Evolutionary conservation across 805 yeast genomes (phyloP), one percentile per base, ranked within the genome.

Genomic region (Vanderwaltozyma tropicalis): DNA sequence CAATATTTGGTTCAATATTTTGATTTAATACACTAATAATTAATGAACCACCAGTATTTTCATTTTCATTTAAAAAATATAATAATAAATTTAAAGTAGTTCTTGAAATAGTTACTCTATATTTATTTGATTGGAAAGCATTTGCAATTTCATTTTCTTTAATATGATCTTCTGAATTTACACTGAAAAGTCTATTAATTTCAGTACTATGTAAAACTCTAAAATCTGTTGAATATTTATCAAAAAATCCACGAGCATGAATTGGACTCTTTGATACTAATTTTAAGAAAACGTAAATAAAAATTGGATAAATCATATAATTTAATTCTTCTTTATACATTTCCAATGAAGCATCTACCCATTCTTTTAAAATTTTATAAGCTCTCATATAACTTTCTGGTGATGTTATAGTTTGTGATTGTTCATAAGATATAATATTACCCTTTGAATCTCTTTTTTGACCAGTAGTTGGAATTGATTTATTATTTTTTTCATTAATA

Each of bases 321-420:
- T 80, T 73, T 42, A 92, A 68, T 59, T 92, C 96, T 14, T 94
- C 87, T 60, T 76, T 81, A 61, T 92, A 92, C 62, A 92, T 71
- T 58, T 89, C 98, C 49, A 92, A 68, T 0, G 96, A 86, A 14
- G 85, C 71, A 48, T 86, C 95, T 29, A 85, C 83, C 97, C 97
- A 92, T 35, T 78, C 78, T 44, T 83, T 73, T 44, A 87, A 71
- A 57, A 85, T 71, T 14, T 78, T 67, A 62, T 87, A 92, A 1
- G 94, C 95, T 32, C 85, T 69, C n/a, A 71, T 66, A 57, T 83
- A 88, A 41, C 75, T 69, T 24, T 76, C 80, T 1, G 95, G 88
- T 38, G 58, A 43, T 6, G 55, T 57, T n/a, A 45, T 41, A 14
- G 45, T 48, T 29, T 48, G 47, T 20, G 50, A 19, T 32, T 47